Conservation (phyloP, 176 grass and related monocot genomes). For the Pharus latifolius region DNA sequence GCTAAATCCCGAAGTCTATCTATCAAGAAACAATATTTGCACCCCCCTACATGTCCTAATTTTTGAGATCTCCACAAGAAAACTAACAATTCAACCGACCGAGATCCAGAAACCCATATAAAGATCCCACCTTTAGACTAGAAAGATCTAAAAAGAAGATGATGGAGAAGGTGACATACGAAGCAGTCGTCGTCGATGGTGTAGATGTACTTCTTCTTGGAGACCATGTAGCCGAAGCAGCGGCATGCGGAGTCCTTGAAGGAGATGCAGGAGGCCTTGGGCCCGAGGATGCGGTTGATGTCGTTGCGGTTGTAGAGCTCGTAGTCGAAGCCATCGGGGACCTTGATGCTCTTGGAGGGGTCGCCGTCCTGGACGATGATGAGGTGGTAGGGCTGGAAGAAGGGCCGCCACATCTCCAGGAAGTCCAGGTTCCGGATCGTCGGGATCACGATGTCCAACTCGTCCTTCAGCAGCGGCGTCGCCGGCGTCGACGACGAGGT, state of each 20-base stretch:
- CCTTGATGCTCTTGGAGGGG: conserved; percentile 52
- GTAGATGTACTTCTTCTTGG: conserved; percentile 95
- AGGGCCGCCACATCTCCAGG: conserved; percentile 82
- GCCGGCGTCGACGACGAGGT: conserved; percentile 19
- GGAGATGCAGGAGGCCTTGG: conserved; percentile 85
- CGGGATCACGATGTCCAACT: conserved; percentile 90
- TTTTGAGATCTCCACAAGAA: no score
- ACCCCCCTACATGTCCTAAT: no score
- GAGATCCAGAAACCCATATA: no score
- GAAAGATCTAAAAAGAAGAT: no score
- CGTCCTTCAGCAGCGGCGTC: conserved; percentile 66
- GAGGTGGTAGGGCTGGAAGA: conserved; percentile 90
- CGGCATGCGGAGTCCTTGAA: conserved; percentile 97
- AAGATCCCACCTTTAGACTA: no score
- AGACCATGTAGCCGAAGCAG: conserved; percentile 94
- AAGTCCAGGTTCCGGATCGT: conserved; percentile 85
- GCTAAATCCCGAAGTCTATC: no score
- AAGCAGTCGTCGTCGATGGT: conserved; percentile 97
- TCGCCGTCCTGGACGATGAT: conserved; percentile 96
- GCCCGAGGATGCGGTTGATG: conserved; percentile 96
- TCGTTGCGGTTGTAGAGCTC: conserved; percentile 98
- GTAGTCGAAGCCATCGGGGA: conserved; percentile 86
- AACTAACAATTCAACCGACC: background rate
- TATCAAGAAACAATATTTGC: no score
- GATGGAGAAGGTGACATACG: no score